A percentile compares a stretch with the other conserved stretches of the same genome.
Conservation (phyloP, 495 filamentous ascomycete species). For the Bombardia bombarda region DNA sequence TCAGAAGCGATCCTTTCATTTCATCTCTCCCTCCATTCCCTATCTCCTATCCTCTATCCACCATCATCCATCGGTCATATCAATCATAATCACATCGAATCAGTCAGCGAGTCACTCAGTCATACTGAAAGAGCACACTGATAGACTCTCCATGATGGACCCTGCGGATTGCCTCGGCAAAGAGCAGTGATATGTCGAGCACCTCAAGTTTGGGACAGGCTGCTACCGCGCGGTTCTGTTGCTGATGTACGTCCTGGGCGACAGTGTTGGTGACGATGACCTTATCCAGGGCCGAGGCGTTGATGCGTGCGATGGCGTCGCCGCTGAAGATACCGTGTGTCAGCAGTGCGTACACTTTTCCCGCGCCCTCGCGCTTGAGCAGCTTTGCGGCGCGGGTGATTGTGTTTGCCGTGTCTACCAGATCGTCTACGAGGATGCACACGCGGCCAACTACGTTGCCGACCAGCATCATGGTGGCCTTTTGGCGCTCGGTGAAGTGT, state of each 20-base stretch:
- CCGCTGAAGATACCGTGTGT: slow-evolving; percentile 93
- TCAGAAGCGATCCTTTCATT: no score
- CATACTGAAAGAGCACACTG: slow-evolving; percentile 91
- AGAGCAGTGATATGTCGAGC: slow-evolving; percentile 83
- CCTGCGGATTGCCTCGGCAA: slow-evolving; percentile 93
- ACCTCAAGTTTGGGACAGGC: slow-evolving; percentile 81
- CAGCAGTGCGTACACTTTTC: slow-evolving; percentile 77
- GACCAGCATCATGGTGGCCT: slow-evolving; percentile 97
- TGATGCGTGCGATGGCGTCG: slow-evolving; percentile 90
- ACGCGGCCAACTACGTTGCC: slow-evolving; percentile 76
- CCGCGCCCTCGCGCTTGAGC: slow-evolving; percentile 87
- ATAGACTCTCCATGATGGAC: slow-evolving; percentile 98
- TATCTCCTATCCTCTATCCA: no score
- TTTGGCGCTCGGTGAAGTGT: slow-evolving; percentile 81
- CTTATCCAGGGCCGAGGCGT: slow-evolving; percentile 79
- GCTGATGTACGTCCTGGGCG: slow-evolving; percentile 79
- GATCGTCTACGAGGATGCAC: slow-evolving; percentile 86
- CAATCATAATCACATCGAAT: no score
- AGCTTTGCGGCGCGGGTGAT: slow-evolving; percentile 96
- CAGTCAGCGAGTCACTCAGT: no score
- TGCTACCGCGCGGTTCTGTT: slow-evolving; percentile 58
- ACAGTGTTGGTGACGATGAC: slow-evolving; percentile 93
- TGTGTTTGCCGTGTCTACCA: slow-evolving; percentile 93
- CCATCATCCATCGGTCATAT: no score
- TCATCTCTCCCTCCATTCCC: no score